Conservation (phyloP, 2,329 filamentous ascomycete species). For the Calonectria fujianensis region DNA sequence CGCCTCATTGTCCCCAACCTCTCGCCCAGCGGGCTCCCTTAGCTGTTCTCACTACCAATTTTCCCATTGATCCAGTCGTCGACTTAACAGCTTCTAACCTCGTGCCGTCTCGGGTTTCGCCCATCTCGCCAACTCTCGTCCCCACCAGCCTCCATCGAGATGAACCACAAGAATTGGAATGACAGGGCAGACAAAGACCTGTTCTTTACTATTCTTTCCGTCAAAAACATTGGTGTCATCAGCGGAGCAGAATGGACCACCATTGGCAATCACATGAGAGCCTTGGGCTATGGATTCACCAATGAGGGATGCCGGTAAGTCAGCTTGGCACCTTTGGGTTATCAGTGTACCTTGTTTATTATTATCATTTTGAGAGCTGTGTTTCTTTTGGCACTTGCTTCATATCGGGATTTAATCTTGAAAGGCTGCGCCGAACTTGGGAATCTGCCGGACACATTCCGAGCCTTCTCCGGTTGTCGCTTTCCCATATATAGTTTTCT, state of each 20-base stretch:
- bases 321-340: slow-evolving; percentile 30
- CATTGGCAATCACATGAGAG: slow-evolving; percentile 77
- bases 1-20: slow-evolving; percentile 50
- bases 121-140: slow-evolving; percentile 46
- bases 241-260: slow-evolving; percentile 78
- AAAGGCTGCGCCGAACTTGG: not conserved
- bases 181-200: slow-evolving; percentile 78
- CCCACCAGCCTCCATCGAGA: slow-evolving; percentile 50
- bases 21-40: slow-evolving; percentile 48
- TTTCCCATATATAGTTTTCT: slow-evolving; percentile 21
- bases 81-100: slow-evolving; percentile 61
- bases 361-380: slow-evolving; percentile 10
- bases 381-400: slow-evolving; percentile 6
- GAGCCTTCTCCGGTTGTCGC: slow-evolving; percentile 1
- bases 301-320: slow-evolving; percentile 79
- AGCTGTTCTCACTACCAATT: slow-evolving; percentile 66
- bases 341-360: slow-evolving; percentile 13
- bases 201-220: slow-evolving; percentile 77
- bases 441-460: not conserved
- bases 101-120: slow-evolving; percentile 40
- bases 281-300: slow-evolving; percentile 76
- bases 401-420: not conserved
- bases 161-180: slow-evolving; percentile 77
- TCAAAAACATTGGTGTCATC: slow-evolving; percentile 79
- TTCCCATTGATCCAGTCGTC: slow-evolving; percentile 59